Evolutionary conservation across 352 stramenopile genomes (phyloP), one percentile per base, ranked within the genome.

Genomic region (Globisporangium sylvaticum): DNA sequence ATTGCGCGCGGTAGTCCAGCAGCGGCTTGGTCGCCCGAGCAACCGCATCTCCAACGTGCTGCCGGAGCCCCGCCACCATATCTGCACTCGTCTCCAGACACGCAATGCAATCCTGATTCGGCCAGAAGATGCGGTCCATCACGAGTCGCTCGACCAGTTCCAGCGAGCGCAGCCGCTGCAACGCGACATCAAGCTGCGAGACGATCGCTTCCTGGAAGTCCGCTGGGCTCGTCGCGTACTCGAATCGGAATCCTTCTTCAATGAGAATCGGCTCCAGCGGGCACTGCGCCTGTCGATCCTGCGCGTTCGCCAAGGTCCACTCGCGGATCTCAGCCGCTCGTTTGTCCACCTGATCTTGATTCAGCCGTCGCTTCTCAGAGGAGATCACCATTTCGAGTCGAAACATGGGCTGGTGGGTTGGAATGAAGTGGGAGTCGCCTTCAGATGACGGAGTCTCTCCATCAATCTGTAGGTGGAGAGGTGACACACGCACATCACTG

Each of bases 111-210:
- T 97, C 92, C 69, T 98, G 90, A 39, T 96, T 93, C 1, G 89
- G 88, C 96, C 96, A 98, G 61, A 98, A 98, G 2, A 98, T 91
- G 7, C 88, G 87, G 65, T 98, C 89, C 95, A 98, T 98, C 27
- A 98, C 94, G 1, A 96, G 70, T 15, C 91, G 76, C 65, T 98
- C 96, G 5, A 98, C 89, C 4, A 96, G 76, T 39, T 96, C 83
- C 7, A 98, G 80, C 14, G 91, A 86, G 67, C 95, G 85, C 18
- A 98, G 59, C 3, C 80, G 79, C 53, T 90, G 77, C 12, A 98
- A 67, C 1, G 77, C 85, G 2, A 83, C 75, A 55, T 97, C 90
- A 59, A 98, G 97, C 54, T 93, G 81, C 10, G 76, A 72, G 14
- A 83, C 69, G 0, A 97, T 66, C 4, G 80, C 77, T 15, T 88